Conservation (phyloP, 352 stramenopile species). For the Saprolegnia diclina region DNA sequence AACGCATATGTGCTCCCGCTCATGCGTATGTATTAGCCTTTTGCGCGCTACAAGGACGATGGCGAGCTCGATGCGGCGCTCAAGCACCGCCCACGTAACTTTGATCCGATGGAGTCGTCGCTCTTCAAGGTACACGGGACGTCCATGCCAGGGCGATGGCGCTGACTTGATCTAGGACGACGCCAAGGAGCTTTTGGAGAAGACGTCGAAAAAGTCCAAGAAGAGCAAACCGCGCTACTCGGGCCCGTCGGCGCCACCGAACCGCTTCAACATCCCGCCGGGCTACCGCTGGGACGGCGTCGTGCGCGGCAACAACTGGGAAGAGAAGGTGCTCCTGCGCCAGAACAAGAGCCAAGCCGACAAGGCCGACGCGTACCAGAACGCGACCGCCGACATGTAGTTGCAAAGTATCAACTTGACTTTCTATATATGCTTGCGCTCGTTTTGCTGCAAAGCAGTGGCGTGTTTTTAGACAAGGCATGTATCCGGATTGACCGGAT, state of each 20-base stretch:
- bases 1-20: neutral
- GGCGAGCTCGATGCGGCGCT: conserved; percentile 58
- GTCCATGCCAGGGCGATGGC: neutral
- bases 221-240: conserved; percentile 65
- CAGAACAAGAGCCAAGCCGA: conserved; percentile 54
- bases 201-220: conserved; percentile 42
- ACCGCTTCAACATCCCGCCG: conserved; percentile 87
- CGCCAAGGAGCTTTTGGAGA: conserved; percentile 32
- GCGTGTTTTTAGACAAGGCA: neutral
- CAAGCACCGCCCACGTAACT: conserved; percentile 52
- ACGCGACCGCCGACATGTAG: conserved; percentile 79
- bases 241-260: conserved; percentile 61
- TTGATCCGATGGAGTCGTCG: conserved; percentile 76
- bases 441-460: neutral
- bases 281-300: conserved; percentile 99
- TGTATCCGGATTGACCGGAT: conserved; percentile 9
- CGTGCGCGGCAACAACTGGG: conserved; percentile 94
- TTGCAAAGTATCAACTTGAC: neutral
- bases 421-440: neutral
- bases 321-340: conserved; percentile 88
- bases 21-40: conserved; percentile 32
- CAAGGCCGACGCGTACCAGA: conserved; percentile 73
- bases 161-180: conserved; percentile 36
- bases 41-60: conserved; percentile 64
- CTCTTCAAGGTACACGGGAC: conserved; percentile 36